Evolutionary conservation across 1,284 basidiomycete genomes (phyloP).

Genomic region (Cerioporus squamosus): DNA sequence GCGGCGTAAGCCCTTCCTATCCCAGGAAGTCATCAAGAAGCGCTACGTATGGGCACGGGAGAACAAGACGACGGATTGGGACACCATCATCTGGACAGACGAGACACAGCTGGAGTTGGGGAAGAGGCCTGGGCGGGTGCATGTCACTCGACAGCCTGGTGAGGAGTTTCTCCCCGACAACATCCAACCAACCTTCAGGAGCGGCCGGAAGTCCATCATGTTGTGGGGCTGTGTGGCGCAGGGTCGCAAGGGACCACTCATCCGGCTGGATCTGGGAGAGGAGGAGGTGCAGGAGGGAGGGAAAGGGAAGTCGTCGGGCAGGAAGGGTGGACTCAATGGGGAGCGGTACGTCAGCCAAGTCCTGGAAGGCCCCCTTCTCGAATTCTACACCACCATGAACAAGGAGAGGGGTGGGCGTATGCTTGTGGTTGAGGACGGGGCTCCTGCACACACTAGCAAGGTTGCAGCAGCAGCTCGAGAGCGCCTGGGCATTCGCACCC

Average conservation of each 20-base stretch:
- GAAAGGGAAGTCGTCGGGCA: background rate
- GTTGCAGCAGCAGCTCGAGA: background rate
- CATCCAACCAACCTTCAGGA: background rate
- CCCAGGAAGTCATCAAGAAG: background rate
- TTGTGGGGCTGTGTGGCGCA: background rate
- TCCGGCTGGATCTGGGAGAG: background rate
- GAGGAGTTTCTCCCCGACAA: background rate
- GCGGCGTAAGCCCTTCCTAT: background rate
- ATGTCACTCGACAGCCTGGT: background rate
- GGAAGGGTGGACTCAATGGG: background rate
- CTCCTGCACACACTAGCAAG: background rate
- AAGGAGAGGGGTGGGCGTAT: background rate
- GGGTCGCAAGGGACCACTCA: background rate
- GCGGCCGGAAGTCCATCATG: background rate
- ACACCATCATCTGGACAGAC: background rate
- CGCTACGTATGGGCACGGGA: background rate
- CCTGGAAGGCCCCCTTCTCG: background rate
- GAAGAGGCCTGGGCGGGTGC: background rate
- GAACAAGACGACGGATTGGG: background rate
- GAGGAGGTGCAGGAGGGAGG: background rate
- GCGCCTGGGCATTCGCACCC: background rate
- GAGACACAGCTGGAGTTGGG: background rate
- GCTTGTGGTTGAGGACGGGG: background rate
- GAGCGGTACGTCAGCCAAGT: background rate
- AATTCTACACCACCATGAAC: background rate